Evolutionary conservation across 345 rosid genomes (phyloP).

Genomic region (Eucalyptus sp.): DNA sequence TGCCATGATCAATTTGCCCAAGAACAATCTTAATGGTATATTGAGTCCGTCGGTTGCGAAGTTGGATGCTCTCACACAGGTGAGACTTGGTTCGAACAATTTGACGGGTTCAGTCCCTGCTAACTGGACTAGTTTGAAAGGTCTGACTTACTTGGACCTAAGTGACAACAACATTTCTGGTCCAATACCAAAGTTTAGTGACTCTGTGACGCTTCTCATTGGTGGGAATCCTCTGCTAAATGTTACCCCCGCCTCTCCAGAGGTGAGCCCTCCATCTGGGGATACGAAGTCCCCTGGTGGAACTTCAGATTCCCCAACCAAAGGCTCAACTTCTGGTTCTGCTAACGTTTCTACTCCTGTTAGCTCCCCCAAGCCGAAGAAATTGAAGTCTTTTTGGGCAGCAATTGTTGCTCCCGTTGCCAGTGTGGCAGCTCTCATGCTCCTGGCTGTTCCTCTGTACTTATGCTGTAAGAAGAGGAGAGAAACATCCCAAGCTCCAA

Average conservation of each 20-base stretch:
- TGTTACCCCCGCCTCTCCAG: conserved; percentile 8
- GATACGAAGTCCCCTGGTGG: not conserved
- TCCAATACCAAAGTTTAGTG: conserved; percentile 37
- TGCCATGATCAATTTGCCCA: conserved; percentile 28
- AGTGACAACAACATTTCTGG: conserved; percentile 45
- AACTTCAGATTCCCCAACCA: not conserved
- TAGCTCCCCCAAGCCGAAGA: conserved; percentile 1
- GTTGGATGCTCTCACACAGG: conserved; percentile 24
- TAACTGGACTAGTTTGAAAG: conserved; percentile 49
- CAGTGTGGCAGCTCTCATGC: conserved; percentile 23
- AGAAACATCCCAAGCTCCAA: conserved; percentile 12
- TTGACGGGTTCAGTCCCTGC: conserved; percentile 35
- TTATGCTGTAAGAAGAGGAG: conserved; percentile 36
- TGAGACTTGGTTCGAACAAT: conserved; percentile 35
- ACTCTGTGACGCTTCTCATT: conserved; percentile 8
- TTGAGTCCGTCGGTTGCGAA: conserved; percentile 53
- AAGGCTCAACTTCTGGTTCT: conserved; percentile 6
- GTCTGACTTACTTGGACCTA: conserved; percentile 42
- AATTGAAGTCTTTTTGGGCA: conserved; percentile 10
- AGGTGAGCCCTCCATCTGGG: conserved; percentile 5
- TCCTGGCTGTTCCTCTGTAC: conserved; percentile 29
- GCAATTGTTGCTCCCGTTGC: conserved; percentile 38
- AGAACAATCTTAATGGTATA: conserved; percentile 39
- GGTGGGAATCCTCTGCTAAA: conserved; percentile 34
- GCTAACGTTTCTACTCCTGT: not conserved